phyloP scores from a whole-genome alignment of 495 filamentous ascomycete genomes.

The Penicillium macrosclerotiorum region DNA sequence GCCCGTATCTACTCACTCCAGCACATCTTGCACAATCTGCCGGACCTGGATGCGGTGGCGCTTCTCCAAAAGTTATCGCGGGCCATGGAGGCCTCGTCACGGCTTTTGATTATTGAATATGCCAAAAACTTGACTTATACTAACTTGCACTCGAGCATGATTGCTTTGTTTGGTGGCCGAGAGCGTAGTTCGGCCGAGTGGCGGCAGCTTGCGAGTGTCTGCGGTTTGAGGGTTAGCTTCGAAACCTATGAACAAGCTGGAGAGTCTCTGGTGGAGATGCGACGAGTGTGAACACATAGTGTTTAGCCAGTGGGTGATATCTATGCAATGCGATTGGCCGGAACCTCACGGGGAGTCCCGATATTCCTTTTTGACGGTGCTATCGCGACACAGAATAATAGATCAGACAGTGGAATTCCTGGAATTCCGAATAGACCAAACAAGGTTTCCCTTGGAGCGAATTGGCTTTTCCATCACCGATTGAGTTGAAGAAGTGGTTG shows the following conservation, averaged over 20 bases:
- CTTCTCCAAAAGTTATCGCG: slow-evolving; percentile 38
- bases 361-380: too few species aligned
- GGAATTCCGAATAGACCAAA: too few species aligned
- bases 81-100: slow-evolving; percentile 47
- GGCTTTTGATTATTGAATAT: slow-evolving; percentile 45
- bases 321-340: too few species aligned
- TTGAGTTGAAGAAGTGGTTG: neutral
- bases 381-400: too few species aligned
- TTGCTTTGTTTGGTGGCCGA: slow-evolving; percentile 33
- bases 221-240: slow-evolving; percentile 33
- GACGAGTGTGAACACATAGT: slow-evolving; percentile 2
- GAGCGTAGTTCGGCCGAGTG: slow-evolving; percentile 34
- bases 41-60: slow-evolving; percentile 35
- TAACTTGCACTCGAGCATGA: slow-evolving; percentile 37
- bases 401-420: too few species aligned
- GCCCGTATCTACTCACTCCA: slow-evolving; percentile 44
- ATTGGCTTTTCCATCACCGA: too few species aligned
- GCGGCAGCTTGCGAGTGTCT: slow-evolving; percentile 30
- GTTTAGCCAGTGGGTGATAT: too few species aligned
- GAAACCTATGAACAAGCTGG: slow-evolving; percentile 33
- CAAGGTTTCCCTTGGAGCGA: too few species aligned
- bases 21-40: slow-evolving; percentile 45
- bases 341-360: too few species aligned
- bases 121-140: slow-evolving; percentile 33
- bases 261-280: slow-evolving; percentile 40